A percentile compares a stretch with the other conserved stretches of the same genome.
Conservation (phyloP, 352 stramenopile species). For the Globisporangium middletonii region DNA sequence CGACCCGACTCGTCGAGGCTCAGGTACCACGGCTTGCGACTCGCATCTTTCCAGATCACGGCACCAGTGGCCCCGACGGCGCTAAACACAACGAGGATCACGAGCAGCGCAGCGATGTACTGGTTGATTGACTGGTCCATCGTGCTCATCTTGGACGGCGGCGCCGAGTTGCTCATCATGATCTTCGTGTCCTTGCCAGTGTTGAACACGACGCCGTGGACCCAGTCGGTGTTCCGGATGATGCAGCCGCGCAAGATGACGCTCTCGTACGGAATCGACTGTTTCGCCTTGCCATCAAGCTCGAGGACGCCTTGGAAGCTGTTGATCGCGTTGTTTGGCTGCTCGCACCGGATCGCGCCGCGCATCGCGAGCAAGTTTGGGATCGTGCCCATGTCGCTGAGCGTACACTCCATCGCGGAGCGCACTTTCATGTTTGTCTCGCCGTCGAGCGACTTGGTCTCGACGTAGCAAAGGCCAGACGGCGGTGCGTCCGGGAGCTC, state of each 20-base stretch:
- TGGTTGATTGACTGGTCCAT: slow-evolving; percentile 80
- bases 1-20: slow-evolving; percentile 26
- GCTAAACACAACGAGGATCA: slow-evolving; percentile 64
- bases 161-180: slow-evolving; percentile 81
- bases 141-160: slow-evolving; percentile 82
- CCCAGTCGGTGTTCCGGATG: slow-evolving; percentile 91
- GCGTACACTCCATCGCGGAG: slow-evolving; percentile 66
- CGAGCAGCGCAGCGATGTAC: slow-evolving; percentile 66
- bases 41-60: slow-evolving; percentile 42
- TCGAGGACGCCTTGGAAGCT: slow-evolving; percentile 87
- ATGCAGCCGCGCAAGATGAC: slow-evolving; percentile 90
- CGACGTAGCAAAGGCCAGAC: slow-evolving; percentile 81
- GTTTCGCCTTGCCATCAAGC: slow-evolving; percentile 36
- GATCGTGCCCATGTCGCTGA: slow-evolving; percentile 35
- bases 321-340: slow-evolving; percentile 88
- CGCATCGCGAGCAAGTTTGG: slow-evolving; percentile 46
- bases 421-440: slow-evolving; percentile 93
- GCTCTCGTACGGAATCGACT: slow-evolving; percentile 72
- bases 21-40: slow-evolving; percentile 58
- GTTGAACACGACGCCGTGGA: slow-evolving; percentile 91
- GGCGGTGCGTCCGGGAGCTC: slow-evolving; percentile 53
- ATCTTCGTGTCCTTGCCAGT: slow-evolving; percentile 93
- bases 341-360: slow-evolving; percentile 64
- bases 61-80: slow-evolving; percentile 50
- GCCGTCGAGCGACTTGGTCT: slow-evolving; percentile 90